Conservation (phyloP, 192 early-diverging fungal species). For the Gamsiella multidivaricata region DNA sequence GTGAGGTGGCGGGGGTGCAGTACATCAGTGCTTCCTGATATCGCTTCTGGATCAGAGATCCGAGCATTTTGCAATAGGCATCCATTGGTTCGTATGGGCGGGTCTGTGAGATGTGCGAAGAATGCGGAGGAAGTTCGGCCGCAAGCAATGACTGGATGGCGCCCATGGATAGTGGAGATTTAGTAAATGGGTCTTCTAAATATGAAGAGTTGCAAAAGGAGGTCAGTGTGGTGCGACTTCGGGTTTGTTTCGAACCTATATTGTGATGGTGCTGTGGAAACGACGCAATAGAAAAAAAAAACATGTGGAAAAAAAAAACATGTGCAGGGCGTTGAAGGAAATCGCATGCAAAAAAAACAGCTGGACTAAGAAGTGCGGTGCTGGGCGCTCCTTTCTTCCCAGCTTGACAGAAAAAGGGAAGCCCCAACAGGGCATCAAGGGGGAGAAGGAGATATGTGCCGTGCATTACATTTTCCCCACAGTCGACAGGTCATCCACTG, state of each 20-base stretch:
- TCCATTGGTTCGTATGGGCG: slow-evolving; percentile 39
- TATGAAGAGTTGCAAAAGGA: background rate
- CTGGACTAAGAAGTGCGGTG: background rate
- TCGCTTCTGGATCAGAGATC: slow-evolving; percentile 27
- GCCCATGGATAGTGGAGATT: slow-evolving; percentile 30
- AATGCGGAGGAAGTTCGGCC: slow-evolving; percentile 27
- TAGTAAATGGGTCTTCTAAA: background rate
- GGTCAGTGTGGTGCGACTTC: background rate
- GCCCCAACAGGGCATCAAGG: slow-evolving; percentile 13
- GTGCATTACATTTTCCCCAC: no score
- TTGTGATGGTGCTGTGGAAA: no score
- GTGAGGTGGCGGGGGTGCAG: slow-evolving; percentile 48
- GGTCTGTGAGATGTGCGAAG: slow-evolving; percentile 18
- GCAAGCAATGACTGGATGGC: slow-evolving; percentile 52
- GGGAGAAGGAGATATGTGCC: background rate
- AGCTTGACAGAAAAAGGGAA: background rate
- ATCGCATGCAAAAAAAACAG: slow-evolving; percentile 15
- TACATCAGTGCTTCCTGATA: slow-evolving; percentile 47
- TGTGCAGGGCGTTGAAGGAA: no score
- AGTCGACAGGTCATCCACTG: no score
- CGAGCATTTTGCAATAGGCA: slow-evolving; percentile 49
- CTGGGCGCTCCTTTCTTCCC: no score
- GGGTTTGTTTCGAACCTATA: no score
- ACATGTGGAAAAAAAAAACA: background rate
- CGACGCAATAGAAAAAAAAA: background rate